phyloP scores from a whole-genome alignment of 768 basidiomycete genomes.

The Pisolithus albus region DNA sequence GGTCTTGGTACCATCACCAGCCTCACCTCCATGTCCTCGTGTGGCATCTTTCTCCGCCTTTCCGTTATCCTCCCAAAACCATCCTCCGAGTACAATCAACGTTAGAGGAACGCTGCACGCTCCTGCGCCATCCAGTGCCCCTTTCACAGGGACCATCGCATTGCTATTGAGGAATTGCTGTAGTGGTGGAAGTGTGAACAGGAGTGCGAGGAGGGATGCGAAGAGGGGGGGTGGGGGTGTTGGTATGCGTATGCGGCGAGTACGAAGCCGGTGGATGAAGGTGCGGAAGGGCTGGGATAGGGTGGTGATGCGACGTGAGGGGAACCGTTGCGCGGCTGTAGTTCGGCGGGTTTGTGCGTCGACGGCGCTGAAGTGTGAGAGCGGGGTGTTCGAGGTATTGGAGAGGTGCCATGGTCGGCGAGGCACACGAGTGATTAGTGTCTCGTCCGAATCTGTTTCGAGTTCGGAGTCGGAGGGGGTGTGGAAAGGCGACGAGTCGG shows the following conservation, averaged over 20 bases:
- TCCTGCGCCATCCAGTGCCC: slow-evolving; percentile 61
- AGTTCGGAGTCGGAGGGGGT: slow-evolving; percentile 16
- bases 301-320: no score
- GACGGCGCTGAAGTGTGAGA: background rate
- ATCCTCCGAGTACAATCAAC: slow-evolving; percentile 86
- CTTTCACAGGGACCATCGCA: slow-evolving; percentile 59
- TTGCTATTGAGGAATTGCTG: slow-evolving; percentile 59
- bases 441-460: slow-evolving; percentile 17
- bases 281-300: no score
- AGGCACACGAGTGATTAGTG: background rate
- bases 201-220: slow-evolving; percentile 65
- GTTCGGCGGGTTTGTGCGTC: background rate
- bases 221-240: slow-evolving; percentile 80
- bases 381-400: background rate
- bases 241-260: background rate
- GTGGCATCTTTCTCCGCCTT: background rate
- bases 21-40: background rate
- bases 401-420: slow-evolving; percentile 30
- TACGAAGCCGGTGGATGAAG: no score
- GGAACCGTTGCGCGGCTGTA: no score
- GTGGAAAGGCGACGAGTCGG: background rate
- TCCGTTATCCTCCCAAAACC: slow-evolving; percentile 55
- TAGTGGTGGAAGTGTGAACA: slow-evolving; percentile 72
- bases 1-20: background rate
- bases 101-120: slow-evolving; percentile 84